phyloP scores from a whole-genome alignment of 192 early-diverging fungal genomes.

The Coemansia sp. region DNA sequence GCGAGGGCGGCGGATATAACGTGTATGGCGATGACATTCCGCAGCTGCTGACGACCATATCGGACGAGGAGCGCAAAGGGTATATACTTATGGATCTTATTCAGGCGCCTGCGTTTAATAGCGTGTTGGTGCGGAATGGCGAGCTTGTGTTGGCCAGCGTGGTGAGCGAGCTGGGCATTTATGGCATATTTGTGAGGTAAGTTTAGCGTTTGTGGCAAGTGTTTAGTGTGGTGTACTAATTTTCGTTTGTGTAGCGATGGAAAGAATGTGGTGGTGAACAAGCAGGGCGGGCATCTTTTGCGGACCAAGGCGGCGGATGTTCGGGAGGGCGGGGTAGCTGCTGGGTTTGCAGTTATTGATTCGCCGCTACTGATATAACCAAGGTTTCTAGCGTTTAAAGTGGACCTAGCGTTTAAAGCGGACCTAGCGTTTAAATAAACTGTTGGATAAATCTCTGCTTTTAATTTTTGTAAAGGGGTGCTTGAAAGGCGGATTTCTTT shows the following conservation, averaged over 20 bases:
- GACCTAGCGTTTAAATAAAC: no score
- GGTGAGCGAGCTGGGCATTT: conserved; percentile 92
- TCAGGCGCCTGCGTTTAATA: conserved; percentile 68
- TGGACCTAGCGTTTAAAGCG: no score
- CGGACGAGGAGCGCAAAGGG: conserved; percentile 68
- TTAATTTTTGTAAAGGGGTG: neutral
- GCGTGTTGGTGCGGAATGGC: conserved; percentile 77
- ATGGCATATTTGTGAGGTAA: conserved; percentile 85
- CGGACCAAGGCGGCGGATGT: conserved; percentile 84
- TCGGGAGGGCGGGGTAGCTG: conserved; percentile 94
- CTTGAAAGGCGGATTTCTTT: neutral
- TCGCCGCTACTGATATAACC: conserved; percentile 69
- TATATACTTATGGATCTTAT: conserved; percentile 98
- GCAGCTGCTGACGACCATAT: conserved; percentile 53
- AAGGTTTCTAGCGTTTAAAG: no score
- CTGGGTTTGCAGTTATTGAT: conserved; percentile 93
- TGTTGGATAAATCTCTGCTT: neutral
- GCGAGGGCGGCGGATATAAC: conserved; percentile 96
- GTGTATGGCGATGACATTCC: conserved; percentile 86
- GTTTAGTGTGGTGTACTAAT: neutral
- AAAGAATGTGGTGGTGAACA: conserved; percentile 60
- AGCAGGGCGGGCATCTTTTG: conserved; percentile 83
- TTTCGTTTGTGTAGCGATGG: conserved; percentile 54
- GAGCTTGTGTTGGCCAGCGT: conserved; percentile 68
- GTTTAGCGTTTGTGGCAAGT: no score